Evolutionary conservation across 805 yeast species (phyloP).

Genomic region (Alloascoidea africana): DNA sequence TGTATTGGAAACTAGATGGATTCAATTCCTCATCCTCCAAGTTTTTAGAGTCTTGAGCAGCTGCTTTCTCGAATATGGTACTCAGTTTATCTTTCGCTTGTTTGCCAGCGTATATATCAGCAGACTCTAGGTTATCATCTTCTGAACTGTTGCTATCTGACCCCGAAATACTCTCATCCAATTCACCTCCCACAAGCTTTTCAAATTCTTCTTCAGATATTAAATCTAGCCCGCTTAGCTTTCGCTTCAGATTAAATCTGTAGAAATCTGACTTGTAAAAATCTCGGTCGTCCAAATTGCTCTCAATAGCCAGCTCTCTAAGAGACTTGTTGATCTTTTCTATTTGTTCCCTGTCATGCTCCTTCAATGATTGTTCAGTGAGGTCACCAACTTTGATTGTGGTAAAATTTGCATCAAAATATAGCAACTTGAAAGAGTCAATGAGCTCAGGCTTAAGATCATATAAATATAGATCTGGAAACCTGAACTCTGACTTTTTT

Average conservation of each 20-base stretch:
- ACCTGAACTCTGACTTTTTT: background rate
- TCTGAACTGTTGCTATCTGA: constrained; percentile 27
- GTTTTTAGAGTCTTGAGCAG: background rate
- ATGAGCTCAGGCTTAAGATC: background rate
- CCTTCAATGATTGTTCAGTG: background rate
- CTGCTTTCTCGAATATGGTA: background rate
- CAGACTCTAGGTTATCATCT: constrained; percentile 16
- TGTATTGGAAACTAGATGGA: constrained; percentile 37
- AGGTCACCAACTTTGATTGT: no score
- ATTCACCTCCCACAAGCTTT: constrained; percentile 28
- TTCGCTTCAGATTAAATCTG: constrained; percentile 42
- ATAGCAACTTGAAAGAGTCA: background rate
- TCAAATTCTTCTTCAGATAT: constrained; percentile 47
- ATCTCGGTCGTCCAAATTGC: constrained; percentile 12
- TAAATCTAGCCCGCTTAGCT: constrained; percentile 26
- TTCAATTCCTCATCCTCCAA: constrained; percentile 19
- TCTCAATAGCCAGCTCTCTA: background rate
- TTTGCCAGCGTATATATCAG: constrained; percentile 1
- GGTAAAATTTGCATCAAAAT: background rate
- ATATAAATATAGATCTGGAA: background rate
- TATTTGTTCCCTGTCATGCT: background rate
- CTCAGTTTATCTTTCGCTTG: background rate
- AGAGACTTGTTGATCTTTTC: background rate
- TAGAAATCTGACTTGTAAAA: constrained; percentile 49
- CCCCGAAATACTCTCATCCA: constrained; percentile 37